These are phyloP conservation scores for Lagerstroemia speciosa DNA, from an alignment of 345 rosid species.

Conservation along the genomic window DNA sequence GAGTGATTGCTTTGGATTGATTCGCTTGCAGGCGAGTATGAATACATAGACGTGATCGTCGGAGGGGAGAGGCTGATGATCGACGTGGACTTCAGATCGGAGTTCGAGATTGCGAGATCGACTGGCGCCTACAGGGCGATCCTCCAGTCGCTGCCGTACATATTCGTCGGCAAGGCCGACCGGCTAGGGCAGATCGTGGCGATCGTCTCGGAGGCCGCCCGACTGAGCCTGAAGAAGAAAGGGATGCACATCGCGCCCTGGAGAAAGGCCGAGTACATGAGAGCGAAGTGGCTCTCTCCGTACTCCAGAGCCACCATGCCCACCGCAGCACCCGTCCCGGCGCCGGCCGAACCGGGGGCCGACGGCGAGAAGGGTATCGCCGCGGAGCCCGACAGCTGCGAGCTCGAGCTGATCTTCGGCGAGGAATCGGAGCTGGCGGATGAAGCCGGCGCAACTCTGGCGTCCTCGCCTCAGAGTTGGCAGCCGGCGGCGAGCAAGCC, in stretches of 20 bases:
- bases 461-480: constrained; percentile 24
- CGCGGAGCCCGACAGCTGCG: constrained; percentile 25
- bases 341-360: constrained; percentile 8
- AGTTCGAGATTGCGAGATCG: constrained; percentile 86
- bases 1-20: background rate
- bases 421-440: constrained; percentile 7
- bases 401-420: constrained; percentile 47
- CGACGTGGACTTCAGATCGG: constrained; percentile 88
- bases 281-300: constrained; percentile 83
- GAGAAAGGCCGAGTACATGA: constrained; percentile 83
- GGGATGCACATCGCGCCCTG: constrained; percentile 92
- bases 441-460: constrained; percentile 12
- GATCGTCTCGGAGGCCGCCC: constrained; percentile 79
- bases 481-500: constrained; percentile 50
- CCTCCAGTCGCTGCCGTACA: constrained; percentile 65
- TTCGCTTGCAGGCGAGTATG: constrained; percentile 60
- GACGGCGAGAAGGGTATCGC: constrained; percentile 1
- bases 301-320: constrained; percentile 30
- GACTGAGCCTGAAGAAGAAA: constrained; percentile 81
- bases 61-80: constrained; percentile 56
- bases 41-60: constrained; percentile 72
- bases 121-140: constrained; percentile 63
- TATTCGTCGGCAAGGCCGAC: constrained; percentile 81
- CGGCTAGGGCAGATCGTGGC: constrained; percentile 69
- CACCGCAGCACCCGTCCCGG: background rate